These are phyloP conservation scores for Penstemon barbatus DNA, from an alignment of 257 asterid genomes.

Conservation along the genomic window DNA sequence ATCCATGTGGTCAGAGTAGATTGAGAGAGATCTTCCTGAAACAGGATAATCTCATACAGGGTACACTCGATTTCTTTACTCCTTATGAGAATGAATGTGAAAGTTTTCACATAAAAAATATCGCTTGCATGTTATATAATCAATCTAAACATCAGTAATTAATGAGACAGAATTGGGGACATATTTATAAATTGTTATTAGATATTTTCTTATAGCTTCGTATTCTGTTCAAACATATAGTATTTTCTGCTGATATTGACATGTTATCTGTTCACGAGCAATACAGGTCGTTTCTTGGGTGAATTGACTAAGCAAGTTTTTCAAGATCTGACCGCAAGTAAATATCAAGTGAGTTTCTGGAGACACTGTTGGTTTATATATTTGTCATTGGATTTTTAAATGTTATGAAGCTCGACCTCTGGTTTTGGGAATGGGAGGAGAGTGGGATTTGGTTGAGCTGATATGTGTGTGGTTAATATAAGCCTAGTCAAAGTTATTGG, in stretches of 20 bases:
- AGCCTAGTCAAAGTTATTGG: neutral
- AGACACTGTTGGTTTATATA: constrained; percentile 21
- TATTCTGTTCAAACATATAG: constrained; percentile 12
- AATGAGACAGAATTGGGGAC: neutral
- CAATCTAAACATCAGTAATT: neutral
- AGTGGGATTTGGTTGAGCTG: constrained; percentile 3
- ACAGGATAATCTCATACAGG: constrained; percentile 99
- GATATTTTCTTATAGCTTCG: neutral
- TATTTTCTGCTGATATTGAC: constrained; percentile 11
- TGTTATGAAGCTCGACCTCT: constrained; percentile 1
- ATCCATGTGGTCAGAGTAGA: constrained; percentile 99
- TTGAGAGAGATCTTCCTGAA: constrained; percentile 92
- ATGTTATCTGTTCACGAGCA: constrained; percentile 26
- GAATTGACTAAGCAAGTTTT: constrained; percentile 97
- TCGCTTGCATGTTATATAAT: constrained; percentile 5
- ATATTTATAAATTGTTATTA: neutral
- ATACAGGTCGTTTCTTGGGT: constrained; percentile 89
- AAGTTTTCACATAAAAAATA: constrained; percentile 10
- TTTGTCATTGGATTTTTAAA: constrained; percentile 11
- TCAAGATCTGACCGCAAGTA: constrained; percentile 77
- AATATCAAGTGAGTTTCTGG: constrained; percentile 75
- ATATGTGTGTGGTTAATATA: constrained; percentile 6
- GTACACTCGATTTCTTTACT: constrained; percentile 42
- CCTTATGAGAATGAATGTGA: neutral
- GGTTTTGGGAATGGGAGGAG: constrained; percentile 3